phyloP scores from a whole-genome alignment of 1,284 basidiomycete genomes.

The Tylopilus orsonianus region DNA sequence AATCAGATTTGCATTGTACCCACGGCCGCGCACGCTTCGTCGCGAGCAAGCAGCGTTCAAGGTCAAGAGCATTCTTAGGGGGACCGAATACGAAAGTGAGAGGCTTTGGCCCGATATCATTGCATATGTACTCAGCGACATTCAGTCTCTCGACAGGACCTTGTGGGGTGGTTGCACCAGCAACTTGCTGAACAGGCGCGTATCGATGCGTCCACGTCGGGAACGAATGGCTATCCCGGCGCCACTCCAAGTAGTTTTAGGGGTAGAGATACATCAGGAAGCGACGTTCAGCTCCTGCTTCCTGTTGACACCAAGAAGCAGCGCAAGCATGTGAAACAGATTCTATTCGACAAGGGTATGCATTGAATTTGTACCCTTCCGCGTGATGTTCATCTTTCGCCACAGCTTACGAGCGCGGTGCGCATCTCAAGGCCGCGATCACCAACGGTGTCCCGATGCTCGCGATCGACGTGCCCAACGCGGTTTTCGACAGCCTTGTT shows the following conservation, averaged over 20 bases:
- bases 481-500: conserved; percentile 62
- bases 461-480: conserved; percentile 63
- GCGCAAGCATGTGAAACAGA: conserved; percentile 66
- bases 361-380: not conserved
- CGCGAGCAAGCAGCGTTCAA: conserved; percentile 71
- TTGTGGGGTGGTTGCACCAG: conserved; percentile 70
- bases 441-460: conserved; percentile 64
- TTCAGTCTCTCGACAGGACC: conserved; percentile 65
- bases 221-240: conserved; percentile 46
- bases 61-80: conserved; percentile 76
- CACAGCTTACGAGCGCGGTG: conserved; percentile 60
- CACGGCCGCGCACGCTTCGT: conserved; percentile 55
- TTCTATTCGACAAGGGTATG: conserved; percentile 66
- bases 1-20: conserved; percentile 68
- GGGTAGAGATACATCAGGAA: conserved; percentile 43
- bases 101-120: not conserved
- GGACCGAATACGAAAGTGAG: conserved; percentile 71
- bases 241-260: conserved; percentile 28
- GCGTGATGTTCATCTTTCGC: conserved; percentile 4
- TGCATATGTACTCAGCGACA: not conserved
- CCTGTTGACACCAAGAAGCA: conserved; percentile 74
- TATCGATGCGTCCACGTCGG: conserved; percentile 63
- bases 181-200: conserved; percentile 77
- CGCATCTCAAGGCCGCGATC: conserved; percentile 55
- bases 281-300: conserved; percentile 61